Percentiles rank a stretch among this genome's conserved stretches.
These are phyloP conservation scores for Edaphochlamys debaryana DNA, from an alignment of 139 green algal genomes.

Conservation along the genomic window DNA sequence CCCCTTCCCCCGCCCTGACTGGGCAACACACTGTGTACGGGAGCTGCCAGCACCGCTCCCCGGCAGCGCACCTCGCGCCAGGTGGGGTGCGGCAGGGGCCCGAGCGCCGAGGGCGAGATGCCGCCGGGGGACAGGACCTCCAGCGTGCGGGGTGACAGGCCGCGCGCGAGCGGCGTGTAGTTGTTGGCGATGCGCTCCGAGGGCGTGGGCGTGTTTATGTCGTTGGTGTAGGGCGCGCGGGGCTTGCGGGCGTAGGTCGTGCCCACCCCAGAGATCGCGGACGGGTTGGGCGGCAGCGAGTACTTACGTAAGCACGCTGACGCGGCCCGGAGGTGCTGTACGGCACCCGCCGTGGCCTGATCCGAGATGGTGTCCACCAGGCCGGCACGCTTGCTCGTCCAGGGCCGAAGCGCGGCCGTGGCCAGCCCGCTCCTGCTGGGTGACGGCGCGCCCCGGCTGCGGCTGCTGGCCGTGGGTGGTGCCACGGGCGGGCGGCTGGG, in stretches of 20 bases:
- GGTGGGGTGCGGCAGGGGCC: conserved; percentile 33
- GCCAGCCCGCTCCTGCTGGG: no score
- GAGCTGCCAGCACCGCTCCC: no score
- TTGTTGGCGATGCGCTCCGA: conserved; percentile 63
- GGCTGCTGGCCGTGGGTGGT: no score
- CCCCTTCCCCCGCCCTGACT: no score
- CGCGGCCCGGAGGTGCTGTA: conserved; percentile 42
- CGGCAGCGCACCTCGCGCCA: conserved; percentile 9
- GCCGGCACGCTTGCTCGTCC: conserved; percentile 20
- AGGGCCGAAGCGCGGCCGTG: conserved; percentile 6
- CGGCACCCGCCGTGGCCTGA: conserved; percentile 6
- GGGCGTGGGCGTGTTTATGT: conserved; percentile 48
- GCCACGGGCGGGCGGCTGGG: no score
- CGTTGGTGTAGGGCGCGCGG: conserved; percentile 40
- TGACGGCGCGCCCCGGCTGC: neutral
- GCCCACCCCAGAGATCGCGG: conserved; percentile 31
- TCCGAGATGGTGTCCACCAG: conserved; percentile 34
- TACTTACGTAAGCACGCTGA: conserved; percentile 45
- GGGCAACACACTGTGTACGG: no score
- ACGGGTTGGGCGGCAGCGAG: conserved; percentile 18
- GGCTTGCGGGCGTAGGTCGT: conserved; percentile 56
- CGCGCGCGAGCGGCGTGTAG: conserved; percentile 45
- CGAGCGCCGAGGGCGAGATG: conserved; percentile 44
- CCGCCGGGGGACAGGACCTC: conserved; percentile 50
- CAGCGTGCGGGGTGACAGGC: conserved; percentile 50